These are phyloP conservation scores for Tricholoma furcatifolium DNA, from an alignment of 768 basidiomycete species.

Conservation along the genomic window DNA sequence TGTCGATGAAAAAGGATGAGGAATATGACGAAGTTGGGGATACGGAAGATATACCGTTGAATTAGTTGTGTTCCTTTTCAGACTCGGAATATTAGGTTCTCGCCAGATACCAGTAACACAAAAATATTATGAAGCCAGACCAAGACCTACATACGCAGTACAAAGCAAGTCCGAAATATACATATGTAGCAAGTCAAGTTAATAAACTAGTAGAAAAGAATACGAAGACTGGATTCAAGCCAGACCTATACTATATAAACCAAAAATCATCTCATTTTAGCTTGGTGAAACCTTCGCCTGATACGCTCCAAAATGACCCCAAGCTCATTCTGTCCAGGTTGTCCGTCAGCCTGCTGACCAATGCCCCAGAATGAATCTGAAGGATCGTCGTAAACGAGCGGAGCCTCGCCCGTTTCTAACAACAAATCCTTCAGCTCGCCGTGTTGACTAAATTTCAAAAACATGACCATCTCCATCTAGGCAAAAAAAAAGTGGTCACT, in stretches of 20 bases:
- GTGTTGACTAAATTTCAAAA: conserved; percentile 73
- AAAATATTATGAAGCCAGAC: no score
- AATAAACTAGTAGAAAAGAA: no score
- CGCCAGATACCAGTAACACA: no score
- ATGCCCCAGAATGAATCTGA: conserved; percentile 67
- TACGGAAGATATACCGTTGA: conserved; percentile 69
- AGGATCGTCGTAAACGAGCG: conserved; percentile 52
- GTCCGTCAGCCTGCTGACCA: conserved; percentile 42
- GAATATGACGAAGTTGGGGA: conserved; percentile 76
- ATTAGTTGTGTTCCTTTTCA: conserved; percentile 23
- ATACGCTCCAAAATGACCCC: conserved; percentile 59
- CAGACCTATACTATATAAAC: no score
- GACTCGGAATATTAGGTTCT: neutral
- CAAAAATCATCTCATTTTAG: conserved; percentile 11
- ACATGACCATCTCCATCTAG: conserved; percentile 70
- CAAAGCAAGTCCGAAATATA: no score
- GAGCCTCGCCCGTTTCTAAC: conserved; percentile 50
- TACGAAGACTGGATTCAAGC: no score
- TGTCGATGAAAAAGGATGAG: no score
- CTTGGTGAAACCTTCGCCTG: conserved; percentile 41
- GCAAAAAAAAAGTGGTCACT: neutral
- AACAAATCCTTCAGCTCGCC: conserved; percentile 45
- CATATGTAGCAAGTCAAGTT: no score
- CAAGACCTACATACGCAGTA: no score
- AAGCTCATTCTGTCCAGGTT: conserved; percentile 48